Conservation (phyloP, 192 early-diverging fungal species). For the Podila epigama region DNA sequence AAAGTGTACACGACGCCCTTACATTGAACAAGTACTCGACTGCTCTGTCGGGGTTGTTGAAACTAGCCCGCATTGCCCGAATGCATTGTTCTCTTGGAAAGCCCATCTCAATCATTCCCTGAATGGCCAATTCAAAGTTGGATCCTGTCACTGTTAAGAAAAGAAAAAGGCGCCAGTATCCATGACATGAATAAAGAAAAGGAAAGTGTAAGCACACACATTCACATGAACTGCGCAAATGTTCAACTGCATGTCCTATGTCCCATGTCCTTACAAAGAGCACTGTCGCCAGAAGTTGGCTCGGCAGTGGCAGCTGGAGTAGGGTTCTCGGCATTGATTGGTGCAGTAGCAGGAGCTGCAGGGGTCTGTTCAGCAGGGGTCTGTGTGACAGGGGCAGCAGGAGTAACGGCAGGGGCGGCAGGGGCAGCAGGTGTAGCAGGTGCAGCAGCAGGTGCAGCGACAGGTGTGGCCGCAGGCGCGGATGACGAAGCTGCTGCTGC, state of each 20-base stretch:
- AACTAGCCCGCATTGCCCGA: slow-evolving; percentile 93
- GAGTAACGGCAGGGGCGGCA: slow-evolving; percentile 46
- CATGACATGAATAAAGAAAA: neutral
- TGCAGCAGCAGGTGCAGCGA: slow-evolving; percentile 11
- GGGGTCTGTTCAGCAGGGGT: slow-evolving; percentile 30
- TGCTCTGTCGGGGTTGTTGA: slow-evolving; percentile 97
- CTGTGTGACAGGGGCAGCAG: slow-evolving; percentile 50
- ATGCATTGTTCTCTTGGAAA: slow-evolving; percentile 87
- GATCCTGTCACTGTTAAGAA: slow-evolving; percentile 70
- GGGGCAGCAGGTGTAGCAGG: slow-evolving; percentile 46
- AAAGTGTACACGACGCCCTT: neutral
- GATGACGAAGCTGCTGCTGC: slow-evolving; percentile 31
- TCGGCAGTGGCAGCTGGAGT: slow-evolving; percentile 53
- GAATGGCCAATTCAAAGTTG: slow-evolving; percentile 81
- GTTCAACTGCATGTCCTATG: too few species aligned
- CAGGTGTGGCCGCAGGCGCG: too few species aligned
- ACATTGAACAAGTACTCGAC: slow-evolving; percentile 95
- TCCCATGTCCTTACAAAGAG: slow-evolving; percentile 24
- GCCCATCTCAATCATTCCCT: slow-evolving; percentile 96
- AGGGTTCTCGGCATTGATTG: slow-evolving; percentile 50
- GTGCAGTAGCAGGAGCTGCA: slow-evolving; percentile 45
- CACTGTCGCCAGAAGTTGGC: slow-evolving; percentile 35
- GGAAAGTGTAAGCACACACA: neutral
- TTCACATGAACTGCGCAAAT: neutral
- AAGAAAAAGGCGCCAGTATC: slow-evolving; percentile 2